Base-by-base conservation (phyloP, 2,329 filamentous ascomycete species). In the Xylariomycetidae sp. region DNA sequence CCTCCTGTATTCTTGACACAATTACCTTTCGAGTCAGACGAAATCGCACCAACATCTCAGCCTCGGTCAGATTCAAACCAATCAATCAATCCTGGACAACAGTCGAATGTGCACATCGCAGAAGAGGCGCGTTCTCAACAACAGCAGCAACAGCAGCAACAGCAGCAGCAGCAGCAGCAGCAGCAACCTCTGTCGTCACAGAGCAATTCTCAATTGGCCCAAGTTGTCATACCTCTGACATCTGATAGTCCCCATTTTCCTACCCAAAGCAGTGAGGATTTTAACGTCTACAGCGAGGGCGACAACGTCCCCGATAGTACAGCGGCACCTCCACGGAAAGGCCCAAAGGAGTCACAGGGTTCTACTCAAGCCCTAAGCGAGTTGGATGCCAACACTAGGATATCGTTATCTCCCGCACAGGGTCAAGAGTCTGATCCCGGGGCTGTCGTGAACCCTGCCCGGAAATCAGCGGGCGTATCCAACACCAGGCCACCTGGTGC, bases 151-250 rank as follows among this genome's bases (percentile, higher is more conserved):
- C n/a, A n/a, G 9, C 30, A 20, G 25, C 27, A 13, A 22, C 16
- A 9, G 15, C n/a, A n/a, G n/a, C n/a, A n/a, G n/a, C n/a, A n/a
- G n/a, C n/a, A n/a, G n/a, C n/a, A n/a, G n/a, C n/a, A n/a, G n/a
- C n/a, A n/a, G n/a, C n/a, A n/a, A n/a, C n/a, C n/a, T 15, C 6
- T 19, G 8, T 41, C 36, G 9, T 42, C 42, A 11, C 36, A 36
- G 20, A 38, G 31, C 22, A 44, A 34, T n/a, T 54, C 44, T 3
- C 54, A 57, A 29, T 45, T 48, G 22, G 54, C 53, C n/a, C 53
- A 57, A 28, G 40, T 56, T 14, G 45, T 56, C 4, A 33, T 36
- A 13, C 45, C 47, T 20, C 30, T 51, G 6, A 45, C 13, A 30
- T 49, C 40, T 30, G 44, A 49, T 16, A 43, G 41, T 22, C 38